phyloP scores from a whole-genome alignment of 768 basidiomycete genomes.

The Kwoniella dejecticola region DNA sequence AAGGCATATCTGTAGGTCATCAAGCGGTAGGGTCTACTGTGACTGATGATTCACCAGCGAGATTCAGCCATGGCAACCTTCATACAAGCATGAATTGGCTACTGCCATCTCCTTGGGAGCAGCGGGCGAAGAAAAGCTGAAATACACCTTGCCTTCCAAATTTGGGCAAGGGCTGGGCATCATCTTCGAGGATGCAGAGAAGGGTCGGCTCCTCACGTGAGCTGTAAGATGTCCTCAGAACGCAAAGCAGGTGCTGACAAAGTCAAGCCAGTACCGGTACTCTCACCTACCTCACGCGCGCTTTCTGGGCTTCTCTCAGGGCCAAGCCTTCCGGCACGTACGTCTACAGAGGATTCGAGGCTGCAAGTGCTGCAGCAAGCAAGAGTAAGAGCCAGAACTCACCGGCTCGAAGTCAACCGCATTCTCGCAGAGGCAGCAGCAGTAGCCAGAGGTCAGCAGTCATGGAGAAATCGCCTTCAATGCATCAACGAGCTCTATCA shows the following conservation, averaged over 20 bases:
- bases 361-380: constrained; percentile 44
- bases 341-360: constrained; percentile 56
- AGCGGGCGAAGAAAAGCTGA: constrained; percentile 58
- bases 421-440: constrained; percentile 43
- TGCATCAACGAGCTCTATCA: constrained; percentile 18
- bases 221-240: constrained; percentile 13
- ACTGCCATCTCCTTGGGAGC: constrained; percentile 54
- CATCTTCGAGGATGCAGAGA: constrained; percentile 57
- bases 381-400: constrained; percentile 25
- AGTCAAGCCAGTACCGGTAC: constrained; percentile 51
- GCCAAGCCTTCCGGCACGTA: constrained; percentile 53
- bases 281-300: constrained; percentile 48
- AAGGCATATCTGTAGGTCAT: constrained; percentile 55
- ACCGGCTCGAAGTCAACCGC: constrained; percentile 22
- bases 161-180: constrained; percentile 49
- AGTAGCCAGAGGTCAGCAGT: constrained; percentile 26
- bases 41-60: constrained; percentile 33
- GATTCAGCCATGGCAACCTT: constrained; percentile 57
- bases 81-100: constrained; percentile 57
- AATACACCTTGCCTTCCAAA: constrained; percentile 47
- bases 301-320: constrained; percentile 52
- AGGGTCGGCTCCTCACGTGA: constrained; percentile 55
- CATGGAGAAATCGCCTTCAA: constrained; percentile 20
- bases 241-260: not conserved
- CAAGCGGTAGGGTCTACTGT: no score